These are phyloP conservation scores for Pulchroboletus neoregius DNA, from an alignment of 1,284 basidiomycete genomes.

Conservation along the genomic window DNA sequence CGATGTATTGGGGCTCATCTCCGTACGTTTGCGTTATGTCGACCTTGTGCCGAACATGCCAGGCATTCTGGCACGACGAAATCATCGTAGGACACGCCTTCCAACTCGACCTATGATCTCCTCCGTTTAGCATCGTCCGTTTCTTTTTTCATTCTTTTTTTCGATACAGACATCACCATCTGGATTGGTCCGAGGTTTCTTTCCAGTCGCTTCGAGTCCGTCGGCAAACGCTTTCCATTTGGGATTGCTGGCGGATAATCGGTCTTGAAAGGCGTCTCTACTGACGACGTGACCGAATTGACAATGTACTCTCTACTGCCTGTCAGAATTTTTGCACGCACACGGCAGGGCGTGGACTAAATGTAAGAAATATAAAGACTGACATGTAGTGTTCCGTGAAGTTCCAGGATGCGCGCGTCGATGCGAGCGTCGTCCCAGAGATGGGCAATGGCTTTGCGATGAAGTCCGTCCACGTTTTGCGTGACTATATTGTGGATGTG, in stretches of 20 bases:
- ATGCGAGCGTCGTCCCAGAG: constrained; percentile 37
- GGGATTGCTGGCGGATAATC: constrained; percentile 72
- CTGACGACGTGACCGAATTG: constrained; percentile 62
- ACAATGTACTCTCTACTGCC: constrained; percentile 66
- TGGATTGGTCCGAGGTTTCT: constrained; percentile 77
- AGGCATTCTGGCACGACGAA: constrained; percentile 80
- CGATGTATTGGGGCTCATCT: constrained; percentile 2
- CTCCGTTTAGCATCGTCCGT: background rate
- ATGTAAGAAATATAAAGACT: constrained; percentile 21
- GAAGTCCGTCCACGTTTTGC: constrained; percentile 91
- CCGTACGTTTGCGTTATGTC: constrained; percentile 54
- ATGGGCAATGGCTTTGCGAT: constrained; percentile 64
- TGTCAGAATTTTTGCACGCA: constrained; percentile 5
- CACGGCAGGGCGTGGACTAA: background rate
- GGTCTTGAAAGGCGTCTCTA: constrained; percentile 70
- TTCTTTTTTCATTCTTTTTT: no score
- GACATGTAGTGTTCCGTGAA: constrained; percentile 88
- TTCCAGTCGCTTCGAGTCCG: constrained; percentile 61
- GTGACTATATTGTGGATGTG: constrained; percentile 72
- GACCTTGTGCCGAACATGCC: constrained; percentile 54
- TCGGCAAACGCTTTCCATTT: constrained; percentile 71
- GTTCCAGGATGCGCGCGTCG: constrained; percentile 63
- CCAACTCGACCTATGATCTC: constrained; percentile 64
- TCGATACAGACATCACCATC: constrained; percentile 80
- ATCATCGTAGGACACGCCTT: constrained; percentile 69